phyloP scores from a whole-genome alignment of 805 yeast genomes.

The Blastobotrys terrestris region DNA sequence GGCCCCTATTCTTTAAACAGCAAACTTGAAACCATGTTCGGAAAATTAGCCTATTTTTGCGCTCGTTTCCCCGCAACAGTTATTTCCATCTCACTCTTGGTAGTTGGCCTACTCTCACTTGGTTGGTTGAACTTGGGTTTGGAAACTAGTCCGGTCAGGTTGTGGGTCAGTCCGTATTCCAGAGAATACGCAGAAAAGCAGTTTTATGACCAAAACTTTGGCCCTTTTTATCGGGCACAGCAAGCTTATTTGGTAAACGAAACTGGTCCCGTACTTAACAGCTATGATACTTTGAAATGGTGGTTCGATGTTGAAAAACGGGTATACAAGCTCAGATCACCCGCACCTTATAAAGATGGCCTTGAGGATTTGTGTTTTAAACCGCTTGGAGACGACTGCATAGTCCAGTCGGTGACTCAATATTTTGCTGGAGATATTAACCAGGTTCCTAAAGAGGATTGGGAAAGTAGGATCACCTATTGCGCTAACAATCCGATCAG shows the following conservation, averaged over 20 bases:
- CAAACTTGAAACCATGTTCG: slow-evolving; percentile 43
- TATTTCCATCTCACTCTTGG: slow-evolving; percentile 36
- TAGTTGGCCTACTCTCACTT: slow-evolving; percentile 43
- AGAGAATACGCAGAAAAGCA: slow-evolving; percentile 61
- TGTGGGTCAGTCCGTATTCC: slow-evolving; percentile 85
- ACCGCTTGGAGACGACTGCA: slow-evolving; percentile 72
- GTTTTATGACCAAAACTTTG: slow-evolving; percentile 72
- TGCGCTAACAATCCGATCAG: slow-evolving; percentile 82
- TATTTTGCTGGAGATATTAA: slow-evolving; percentile 65
- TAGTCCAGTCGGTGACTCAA: slow-evolving; percentile 81
- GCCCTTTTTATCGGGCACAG: slow-evolving; percentile 86
- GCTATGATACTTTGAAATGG: slow-evolving; percentile 70
- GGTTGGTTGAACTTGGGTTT: slow-evolving; percentile 50
- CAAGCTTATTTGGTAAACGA: slow-evolving; percentile 71
- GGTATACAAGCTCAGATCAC: slow-evolving; percentile 33
- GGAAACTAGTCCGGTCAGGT: slow-evolving; percentile 72
- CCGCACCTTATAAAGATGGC: slow-evolving; percentile 23
- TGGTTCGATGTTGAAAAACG: slow-evolving; percentile 77
- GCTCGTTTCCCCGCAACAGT: slow-evolving; percentile 54
- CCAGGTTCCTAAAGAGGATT: slow-evolving; percentile 43
- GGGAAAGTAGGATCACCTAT: slow-evolving; percentile 47
- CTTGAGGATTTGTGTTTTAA: slow-evolving; percentile 74
- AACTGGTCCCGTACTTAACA: slow-evolving; percentile 57
- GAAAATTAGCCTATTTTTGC: slow-evolving; percentile 50
- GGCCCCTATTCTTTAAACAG: slow-evolving; percentile 43